Evolutionary conservation across 2,329 filamentous ascomycete genomes (phyloP), one percentile per base, ranked within the genome.

Genomic region (Fonsecaea pugnacius): DNA sequence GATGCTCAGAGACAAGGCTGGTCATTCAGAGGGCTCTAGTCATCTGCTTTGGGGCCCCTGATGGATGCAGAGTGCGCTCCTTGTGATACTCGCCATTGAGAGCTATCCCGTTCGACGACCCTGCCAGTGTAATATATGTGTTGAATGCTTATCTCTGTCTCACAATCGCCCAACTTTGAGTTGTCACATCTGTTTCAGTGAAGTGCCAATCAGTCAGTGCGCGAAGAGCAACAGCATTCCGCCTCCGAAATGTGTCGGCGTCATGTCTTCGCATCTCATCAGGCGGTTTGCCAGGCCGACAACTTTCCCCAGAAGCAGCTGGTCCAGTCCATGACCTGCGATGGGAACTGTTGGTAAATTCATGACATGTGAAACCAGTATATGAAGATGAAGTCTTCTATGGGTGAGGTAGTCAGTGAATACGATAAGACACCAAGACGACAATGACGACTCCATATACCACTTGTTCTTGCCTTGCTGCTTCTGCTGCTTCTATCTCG

Each of bases 141-240:
- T 16, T 48, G 21, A 48, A 48, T 48, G 43, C 18, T 18, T 48
- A 48, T 48, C 43, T 24, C 21, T 48, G 32, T 35, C 36, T 21
- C 50, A 60, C 43, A 12, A 64, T 66, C 69, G 69, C 70, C 70
- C 59, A 69, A 60, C 60, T 71, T 58, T 71, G 53, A 71, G 69
- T 70, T 70, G 69, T 70, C 70, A 71, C 69, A 67, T 69, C 62
- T 65, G 46, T 66, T 54, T 66, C 66, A 60, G 64, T 71, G 69
- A 65, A 53, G 69, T 71, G 70, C 67, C 67, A 69, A 70, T 71
- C 59, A 71, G 70, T 71, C 70, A 66, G 33, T 68, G 67, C 36
- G 70, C 70, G 68, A 69, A 71, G 66, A 71, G 43, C 56, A 64
- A 69, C 52, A 63, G 63, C 66, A 58, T 63, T 62, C 61, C 63